Evolutionary conservation across 306 rosid species (phyloP).

Genomic region (Cucurbita argyrosperma): DNA sequence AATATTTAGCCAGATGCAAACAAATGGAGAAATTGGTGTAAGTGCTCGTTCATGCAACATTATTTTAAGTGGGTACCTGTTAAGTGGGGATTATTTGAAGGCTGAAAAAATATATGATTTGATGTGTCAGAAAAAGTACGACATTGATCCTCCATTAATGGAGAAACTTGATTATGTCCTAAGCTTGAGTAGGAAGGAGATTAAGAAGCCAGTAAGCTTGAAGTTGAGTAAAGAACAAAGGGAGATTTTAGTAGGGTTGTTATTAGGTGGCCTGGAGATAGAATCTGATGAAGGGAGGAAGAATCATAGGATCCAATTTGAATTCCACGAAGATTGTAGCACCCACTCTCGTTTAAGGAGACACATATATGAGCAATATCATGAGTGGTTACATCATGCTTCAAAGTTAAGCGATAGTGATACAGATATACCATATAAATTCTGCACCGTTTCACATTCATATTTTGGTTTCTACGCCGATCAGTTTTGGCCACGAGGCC

Average conservation of each 20-base stretch:
- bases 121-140: slow-evolving; percentile 72
- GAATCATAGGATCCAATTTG: slow-evolving; percentile 51
- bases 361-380: slow-evolving; percentile 49
- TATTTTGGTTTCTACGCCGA: slow-evolving; percentile 69
- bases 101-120: slow-evolving; percentile 63
- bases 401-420: slow-evolving; percentile 34
- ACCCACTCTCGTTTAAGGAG: slow-evolving; percentile 42
- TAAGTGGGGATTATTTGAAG: slow-evolving; percentile 41
- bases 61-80: slow-evolving; percentile 62
- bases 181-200: slow-evolving; percentile 49
- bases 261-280: slow-evolving; percentile 70
- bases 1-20: slow-evolving; percentile 45
- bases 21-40: slow-evolving; percentile 41
- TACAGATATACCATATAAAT: slow-evolving; percentile 38
- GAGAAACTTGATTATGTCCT: slow-evolving; percentile 61
- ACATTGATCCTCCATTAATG: slow-evolving; percentile 42
- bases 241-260: slow-evolving; percentile 70
- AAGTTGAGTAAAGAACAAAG: slow-evolving; percentile 79
- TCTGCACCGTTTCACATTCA: slow-evolving; percentile 53
- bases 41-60: slow-evolving; percentile 71
- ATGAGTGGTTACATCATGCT: slow-evolving; percentile 85
- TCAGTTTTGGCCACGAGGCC: slow-evolving; percentile 82
- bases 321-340: slow-evolving; percentile 38
- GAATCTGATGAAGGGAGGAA: slow-evolving; percentile 59
- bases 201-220: slow-evolving; percentile 42